phyloP scores from a whole-genome alignment of 345 rosid genomes.

The Erucastrum elatum region DNA sequence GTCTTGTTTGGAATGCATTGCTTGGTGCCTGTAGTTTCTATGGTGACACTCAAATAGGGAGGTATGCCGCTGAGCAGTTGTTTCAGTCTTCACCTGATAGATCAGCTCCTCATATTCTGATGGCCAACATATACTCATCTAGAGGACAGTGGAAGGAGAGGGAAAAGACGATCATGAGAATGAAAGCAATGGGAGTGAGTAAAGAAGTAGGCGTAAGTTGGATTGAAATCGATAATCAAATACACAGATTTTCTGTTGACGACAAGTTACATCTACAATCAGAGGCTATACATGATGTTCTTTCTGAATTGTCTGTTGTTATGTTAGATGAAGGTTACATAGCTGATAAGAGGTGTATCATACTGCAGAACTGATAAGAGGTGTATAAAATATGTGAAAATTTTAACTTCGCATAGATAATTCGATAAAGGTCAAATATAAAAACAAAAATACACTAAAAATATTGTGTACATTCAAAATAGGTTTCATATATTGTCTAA shows the following conservation, averaged over 20 bases:
- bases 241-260: slow-evolving; percentile 73
- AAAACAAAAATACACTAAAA: too few relatives aligned
- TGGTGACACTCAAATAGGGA: slow-evolving; percentile 59
- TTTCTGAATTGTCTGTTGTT: slow-evolving; percentile 50
- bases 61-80: slow-evolving; percentile 70
- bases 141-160: slow-evolving; percentile 74
- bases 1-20: slow-evolving; percentile 75
- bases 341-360: slow-evolving; percentile 47
- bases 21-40: slow-evolving; percentile 85
- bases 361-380: slow-evolving; percentile 42
- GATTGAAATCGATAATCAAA: slow-evolving; percentile 78
- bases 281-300: slow-evolving; percentile 49
- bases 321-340: slow-evolving; percentile 77
- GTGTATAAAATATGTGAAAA: background rate
- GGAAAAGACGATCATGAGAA: slow-evolving; percentile 64
- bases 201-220: slow-evolving; percentile 87
- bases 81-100: slow-evolving; percentile 48
- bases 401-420: too few relatives aligned
- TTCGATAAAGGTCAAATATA: too few relatives aligned
- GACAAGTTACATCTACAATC: slow-evolving; percentile 80
- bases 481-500: too few relatives aligned
- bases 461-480: too few relatives aligned
- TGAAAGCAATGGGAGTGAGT: slow-evolving; percentile 68
- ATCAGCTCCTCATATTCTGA: slow-evolving; percentile 59
- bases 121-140: slow-evolving; percentile 82